Percentiles rank a stretch among this genome's conserved stretches.
Conservation (phyloP, 305 asterid species). For the Fraxinus floribunda region DNA sequence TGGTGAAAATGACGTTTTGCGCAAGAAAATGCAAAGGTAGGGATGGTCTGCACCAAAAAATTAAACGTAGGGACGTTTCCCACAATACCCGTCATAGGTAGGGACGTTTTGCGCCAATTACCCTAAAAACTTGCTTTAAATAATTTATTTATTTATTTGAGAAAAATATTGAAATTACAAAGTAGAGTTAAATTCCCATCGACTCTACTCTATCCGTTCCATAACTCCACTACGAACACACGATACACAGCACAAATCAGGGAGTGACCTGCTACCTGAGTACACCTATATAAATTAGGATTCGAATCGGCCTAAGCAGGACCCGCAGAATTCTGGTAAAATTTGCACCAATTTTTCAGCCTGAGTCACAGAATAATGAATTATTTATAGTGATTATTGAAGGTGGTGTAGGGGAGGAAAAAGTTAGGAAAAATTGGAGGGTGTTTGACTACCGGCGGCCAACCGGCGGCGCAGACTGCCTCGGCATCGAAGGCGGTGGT, state of each 20-base stretch:
- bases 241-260: background rate
- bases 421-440: constrained; percentile 56
- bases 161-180: background rate
- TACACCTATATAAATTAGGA: constrained; percentile 11
- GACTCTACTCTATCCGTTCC: background rate
- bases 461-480: constrained; percentile 49
- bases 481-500: constrained; percentile 41
- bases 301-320: constrained; percentile 23
- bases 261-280: constrained; percentile 13
- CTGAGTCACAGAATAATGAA: background rate
- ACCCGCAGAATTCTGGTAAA: constrained; percentile 20
- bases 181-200: background rate
- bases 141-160: background rate
- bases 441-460: constrained; percentile 55
- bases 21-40: too few species aligned
- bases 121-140: too few species aligned
- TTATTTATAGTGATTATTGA: background rate
- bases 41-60: too few species aligned
- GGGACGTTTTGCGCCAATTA: too few species aligned
- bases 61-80: too few species aligned
- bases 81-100: too few species aligned
- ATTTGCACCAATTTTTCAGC: background rate
- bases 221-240: background rate
- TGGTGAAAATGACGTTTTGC: too few species aligned
- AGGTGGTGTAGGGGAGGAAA: constrained; percentile 3